phyloP scores from a whole-genome alignment of 306 rosid genomes.

The Malus asiatica region DNA sequence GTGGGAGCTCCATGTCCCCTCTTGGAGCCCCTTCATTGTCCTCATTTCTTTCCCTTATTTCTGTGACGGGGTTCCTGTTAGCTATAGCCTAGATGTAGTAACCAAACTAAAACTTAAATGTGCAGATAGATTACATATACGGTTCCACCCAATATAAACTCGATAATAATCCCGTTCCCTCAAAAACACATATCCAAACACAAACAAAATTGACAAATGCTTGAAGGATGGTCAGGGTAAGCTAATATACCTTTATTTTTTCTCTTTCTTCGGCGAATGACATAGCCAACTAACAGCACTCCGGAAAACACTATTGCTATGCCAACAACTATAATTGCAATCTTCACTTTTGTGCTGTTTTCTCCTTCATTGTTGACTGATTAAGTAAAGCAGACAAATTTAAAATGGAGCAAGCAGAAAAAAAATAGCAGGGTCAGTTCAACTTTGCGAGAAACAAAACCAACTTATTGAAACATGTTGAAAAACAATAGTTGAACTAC shows the following conservation, averaged over 20 bases:
- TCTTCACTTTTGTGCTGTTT: neutral
- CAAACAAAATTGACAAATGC: no score
- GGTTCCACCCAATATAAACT: neutral
- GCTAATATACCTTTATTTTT: slow-evolving; percentile 5
- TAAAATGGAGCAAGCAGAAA: neutral
- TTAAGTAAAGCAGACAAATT: neutral
- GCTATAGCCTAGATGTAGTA: neutral
- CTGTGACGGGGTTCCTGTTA: neutral
- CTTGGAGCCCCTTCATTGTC: neutral
- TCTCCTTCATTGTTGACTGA: neutral
- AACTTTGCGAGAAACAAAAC: neutral
- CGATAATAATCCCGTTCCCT: no score
- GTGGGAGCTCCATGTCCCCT: slow-evolving; percentile 43
- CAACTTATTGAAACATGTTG: neutral
- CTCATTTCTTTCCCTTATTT: neutral
- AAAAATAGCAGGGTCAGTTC: neutral
- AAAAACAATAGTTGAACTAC: no score
- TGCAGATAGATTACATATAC: neutral
- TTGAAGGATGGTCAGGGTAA: neutral
- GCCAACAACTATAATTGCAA: neutral
- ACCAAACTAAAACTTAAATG: neutral
- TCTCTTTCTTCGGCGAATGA: slow-evolving; percentile 5
- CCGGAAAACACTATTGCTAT: slow-evolving; percentile 6
- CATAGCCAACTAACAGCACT: slow-evolving; percentile 3
- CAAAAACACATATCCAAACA: no score